These are phyloP conservation scores for Calendula officinalis DNA, from an alignment of 129 eudicot genomes.

Conservation along the genomic window DNA sequence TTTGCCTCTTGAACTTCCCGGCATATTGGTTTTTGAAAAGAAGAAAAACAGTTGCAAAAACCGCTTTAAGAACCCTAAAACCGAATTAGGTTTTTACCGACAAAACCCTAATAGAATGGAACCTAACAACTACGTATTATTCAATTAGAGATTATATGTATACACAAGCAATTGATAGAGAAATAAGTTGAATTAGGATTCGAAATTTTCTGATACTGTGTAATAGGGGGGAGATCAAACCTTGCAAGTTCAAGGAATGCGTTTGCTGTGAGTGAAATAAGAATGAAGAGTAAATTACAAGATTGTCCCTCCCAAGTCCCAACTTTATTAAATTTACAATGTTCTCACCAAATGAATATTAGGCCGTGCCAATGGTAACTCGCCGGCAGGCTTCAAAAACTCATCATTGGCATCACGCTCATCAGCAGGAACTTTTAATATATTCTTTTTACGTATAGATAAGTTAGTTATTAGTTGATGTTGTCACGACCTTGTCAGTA, in stretches of 20 bases:
- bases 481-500: too few species aligned
- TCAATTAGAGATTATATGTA: background rate
- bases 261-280: background rate
- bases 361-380: too few species aligned
- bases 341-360: too few species aligned
- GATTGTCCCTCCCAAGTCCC: too few species aligned
- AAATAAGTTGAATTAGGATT: background rate
- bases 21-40: slow-evolving; percentile 36
- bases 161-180: background rate
- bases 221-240: background rate
- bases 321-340: too few species aligned
- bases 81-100: slow-evolving; percentile 10
- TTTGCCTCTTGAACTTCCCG: slow-evolving; percentile 74
- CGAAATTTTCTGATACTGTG: background rate
- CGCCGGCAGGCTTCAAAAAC: too few species aligned
- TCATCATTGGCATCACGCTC: too few species aligned
- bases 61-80: slow-evolving; percentile 10
- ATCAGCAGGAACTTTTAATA: too few species aligned
- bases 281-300: too few species aligned
- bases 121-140: background rate
- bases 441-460: too few species aligned
- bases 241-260: background rate
- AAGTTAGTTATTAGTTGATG: too few species aligned
- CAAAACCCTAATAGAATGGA: slow-evolving; percentile 11
- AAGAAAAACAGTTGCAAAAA: slow-evolving; percentile 13